Conservation (phyloP, 768 basidiomycete species). For the Collybiopsis luxurians region DNA sequence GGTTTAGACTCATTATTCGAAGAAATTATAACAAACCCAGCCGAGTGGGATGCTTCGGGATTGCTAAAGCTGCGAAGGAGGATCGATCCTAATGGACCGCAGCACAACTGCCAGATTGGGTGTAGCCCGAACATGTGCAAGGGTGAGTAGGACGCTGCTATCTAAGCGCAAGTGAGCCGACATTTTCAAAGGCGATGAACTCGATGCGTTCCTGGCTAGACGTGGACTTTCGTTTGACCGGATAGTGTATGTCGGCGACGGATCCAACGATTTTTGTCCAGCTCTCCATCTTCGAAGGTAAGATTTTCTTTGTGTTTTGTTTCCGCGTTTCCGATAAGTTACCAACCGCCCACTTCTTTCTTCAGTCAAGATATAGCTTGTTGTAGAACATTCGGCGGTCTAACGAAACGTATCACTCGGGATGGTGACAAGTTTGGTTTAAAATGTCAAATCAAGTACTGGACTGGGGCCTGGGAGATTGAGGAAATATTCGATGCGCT, state of each 20-base stretch:
- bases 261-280: conserved; percentile 94
- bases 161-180: neutral
- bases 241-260: conserved; percentile 91
- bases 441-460: conserved; percentile 72
- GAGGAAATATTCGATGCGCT: conserved; percentile 72
- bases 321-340: too few species aligned
- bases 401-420: conserved; percentile 73
- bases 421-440: conserved; percentile 68
- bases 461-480: conserved; percentile 96
- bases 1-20: conserved; percentile 70
- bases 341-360: neutral
- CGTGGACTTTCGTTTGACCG: conserved; percentile 66
- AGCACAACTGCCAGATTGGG: conserved; percentile 82
- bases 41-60: conserved; percentile 70
- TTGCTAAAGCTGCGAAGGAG: conserved; percentile 74
- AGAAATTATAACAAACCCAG: conserved; percentile 91
- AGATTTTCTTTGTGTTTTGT: neutral
- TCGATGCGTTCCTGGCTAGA: conserved; percentile 74
- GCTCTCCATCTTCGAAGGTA: conserved; percentile 76
- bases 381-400: conserved; percentile 74
- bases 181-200: conserved; percentile 88
- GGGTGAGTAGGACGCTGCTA: conserved; percentile 39
- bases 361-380: conserved; percentile 83
- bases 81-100: conserved; percentile 71
- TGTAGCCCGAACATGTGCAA: conserved; percentile 99